Evolutionary conservation across 305 asterid genomes (phyloP).

Genomic region (Ajuga reptans): DNA sequence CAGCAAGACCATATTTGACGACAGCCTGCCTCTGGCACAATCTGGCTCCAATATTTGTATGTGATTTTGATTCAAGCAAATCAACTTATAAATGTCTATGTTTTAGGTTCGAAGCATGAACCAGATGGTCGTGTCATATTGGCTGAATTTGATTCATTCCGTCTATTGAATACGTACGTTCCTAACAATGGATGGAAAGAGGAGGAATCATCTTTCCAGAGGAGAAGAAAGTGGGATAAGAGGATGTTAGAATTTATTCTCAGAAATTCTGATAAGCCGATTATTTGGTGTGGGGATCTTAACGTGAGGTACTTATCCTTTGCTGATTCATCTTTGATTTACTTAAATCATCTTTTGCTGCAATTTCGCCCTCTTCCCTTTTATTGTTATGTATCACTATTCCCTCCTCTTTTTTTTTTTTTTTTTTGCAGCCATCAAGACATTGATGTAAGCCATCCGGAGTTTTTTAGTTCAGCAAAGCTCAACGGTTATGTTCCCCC

Average conservation of each 20-base stretch:
- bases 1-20: not conserved
- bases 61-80: constrained; percentile 8
- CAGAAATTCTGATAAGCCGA: constrained; percentile 67
- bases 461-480: constrained; percentile 74
- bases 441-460: constrained; percentile 94
- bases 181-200: constrained; percentile 99
- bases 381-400: not conserved
- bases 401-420: not conserved
- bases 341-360: not conserved
- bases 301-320: constrained; percentile 65
- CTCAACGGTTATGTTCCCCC: constrained; percentile 86
- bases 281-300: constrained; percentile 96
- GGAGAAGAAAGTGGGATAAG: constrained; percentile 99
- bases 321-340: constrained; percentile 10
- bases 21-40: not conserved
- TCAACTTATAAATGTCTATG: constrained; percentile 2
- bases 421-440: constrained; percentile 67
- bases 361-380: not conserved
- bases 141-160: constrained; percentile 83
- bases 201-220: constrained; percentile 73
- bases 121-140: constrained; percentile 84
- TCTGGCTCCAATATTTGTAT: not conserved
- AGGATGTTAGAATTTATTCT: constrained; percentile 71
- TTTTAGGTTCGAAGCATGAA: constrained; percentile 78
- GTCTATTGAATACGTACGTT: constrained; percentile 66